Base-by-base conservation (phyloP, 257 asterid species). In the Linderniella brevidens region DNA sequence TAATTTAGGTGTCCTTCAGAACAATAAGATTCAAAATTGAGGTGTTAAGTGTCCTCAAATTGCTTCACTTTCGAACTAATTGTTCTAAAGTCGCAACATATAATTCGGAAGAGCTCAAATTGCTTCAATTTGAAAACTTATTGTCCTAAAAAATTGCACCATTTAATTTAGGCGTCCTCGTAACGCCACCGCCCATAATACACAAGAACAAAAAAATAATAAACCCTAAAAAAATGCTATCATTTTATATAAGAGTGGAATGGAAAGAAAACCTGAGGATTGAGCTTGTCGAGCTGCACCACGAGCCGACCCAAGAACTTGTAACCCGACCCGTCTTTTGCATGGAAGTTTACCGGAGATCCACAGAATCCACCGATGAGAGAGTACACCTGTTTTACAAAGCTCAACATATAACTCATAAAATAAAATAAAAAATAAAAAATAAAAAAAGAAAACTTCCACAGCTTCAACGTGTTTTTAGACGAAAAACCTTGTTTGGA, bases 301-400 rank as follows among this genome's bases (percentile, higher is more conserved):
- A 82, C 94, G 13, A 79, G 50, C 53, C 76, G 82, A 16, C 92
- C 94, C 68, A 82, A 67, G 49, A 82, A 76, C 55, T 63, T 76
- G 76, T 82, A 79, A 32, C 94, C 94, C 4, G 94, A 73, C 11
- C 92, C 92, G 39, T 76, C 87, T 65, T 67, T 82, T 25, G 78
- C 72, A 32, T 82, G 81, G 58, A 79, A 74, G 68, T 82, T 82
- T 54, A 76, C 69, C 5, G 79, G 87, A 0, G 85, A 82, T 43
- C 80, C 77, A 35, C 85, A 65, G 53, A 82, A 82, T 59, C 92
- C 94, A 58, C 92, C 87, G 41, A 82, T 70, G 17, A 79, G 70
- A 1, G 92, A 64, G 54, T 79, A 69, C 11, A 82, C 94, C 94
- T 79, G 74, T 25, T 3, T 25, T 58, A 62, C 25, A 18, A 37